phyloP scores from a whole-genome alignment of 164 flowering plant species.

The Dillenia suffruticosa region DNA sequence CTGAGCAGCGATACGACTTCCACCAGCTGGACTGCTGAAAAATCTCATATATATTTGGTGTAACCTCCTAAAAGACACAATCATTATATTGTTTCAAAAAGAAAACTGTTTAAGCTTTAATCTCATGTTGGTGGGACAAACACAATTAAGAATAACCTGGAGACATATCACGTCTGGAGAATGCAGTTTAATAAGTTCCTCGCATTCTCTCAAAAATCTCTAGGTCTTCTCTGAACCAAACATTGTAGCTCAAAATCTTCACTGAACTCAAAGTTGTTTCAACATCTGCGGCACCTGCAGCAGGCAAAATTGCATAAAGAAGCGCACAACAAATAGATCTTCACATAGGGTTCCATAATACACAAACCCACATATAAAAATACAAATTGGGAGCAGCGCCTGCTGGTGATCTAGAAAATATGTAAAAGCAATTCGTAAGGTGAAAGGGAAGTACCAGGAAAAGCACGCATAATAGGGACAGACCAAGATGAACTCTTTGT shows the following conservation, averaged over 20 bases:
- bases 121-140: neutral
- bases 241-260: constrained; percentile 82
- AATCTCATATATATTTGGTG: constrained; percentile 60
- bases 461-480: too few species aligned
- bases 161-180: constrained; percentile 85
- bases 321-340: too few species aligned
- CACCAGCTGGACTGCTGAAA: constrained; percentile 77
- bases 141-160: constrained; percentile 51
- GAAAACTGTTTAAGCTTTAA: neutral
- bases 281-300: constrained; percentile 19
- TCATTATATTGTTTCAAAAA: neutral
- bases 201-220: constrained; percentile 80
- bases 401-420: too few species aligned
- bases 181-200: constrained; percentile 65
- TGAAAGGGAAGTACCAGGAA: too few species aligned
- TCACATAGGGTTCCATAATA: too few species aligned
- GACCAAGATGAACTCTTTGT: too few species aligned
- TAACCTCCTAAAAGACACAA: constrained; percentile 67
- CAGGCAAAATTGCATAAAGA: too few species aligned
- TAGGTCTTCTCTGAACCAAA: constrained; percentile 93
- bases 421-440: too few species aligned
- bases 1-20: constrained; percentile 72
- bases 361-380: too few species aligned
- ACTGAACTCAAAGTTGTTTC: constrained; percentile 13
- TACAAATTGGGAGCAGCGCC: too few species aligned